Conservation (phyloP, 441 rosid genomes). For the Jatropha multifida region DNA sequence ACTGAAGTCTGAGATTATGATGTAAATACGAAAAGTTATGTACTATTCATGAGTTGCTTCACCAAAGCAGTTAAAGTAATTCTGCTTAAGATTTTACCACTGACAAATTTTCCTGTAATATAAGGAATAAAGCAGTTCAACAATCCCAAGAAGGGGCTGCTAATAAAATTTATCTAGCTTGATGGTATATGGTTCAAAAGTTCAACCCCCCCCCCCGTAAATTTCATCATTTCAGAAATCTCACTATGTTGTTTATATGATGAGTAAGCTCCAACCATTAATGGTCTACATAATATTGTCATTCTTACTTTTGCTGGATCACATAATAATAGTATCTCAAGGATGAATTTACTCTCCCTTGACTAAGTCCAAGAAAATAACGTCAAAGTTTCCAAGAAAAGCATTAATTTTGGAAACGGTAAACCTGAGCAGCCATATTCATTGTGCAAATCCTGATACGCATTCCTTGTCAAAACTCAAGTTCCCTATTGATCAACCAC, state of each 20-base stretch:
- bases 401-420: background rate
- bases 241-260: background rate
- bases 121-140: background rate
- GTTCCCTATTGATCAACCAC: background rate
- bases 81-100: constrained; percentile 1
- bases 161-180: background rate
- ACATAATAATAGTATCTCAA: background rate
- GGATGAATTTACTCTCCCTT: background rate
- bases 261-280: background rate
- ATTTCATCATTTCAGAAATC: background rate
- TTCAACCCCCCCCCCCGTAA: background rate
- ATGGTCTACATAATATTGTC: background rate
- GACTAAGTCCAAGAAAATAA: background rate
- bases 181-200: background rate
- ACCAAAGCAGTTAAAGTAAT: background rate
- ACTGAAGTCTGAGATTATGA: background rate
- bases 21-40: background rate
- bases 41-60: background rate
- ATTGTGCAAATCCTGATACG: background rate
- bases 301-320: constrained; percentile 1
- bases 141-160: background rate
- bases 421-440: background rate
- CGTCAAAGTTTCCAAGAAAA: background rate
- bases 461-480: constrained; percentile 8
- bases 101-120: background rate